These are phyloP conservation scores for Bipolaris gigantea DNA, from an alignment of 2,329 filamentous ascomycete species.

Conservation along the genomic window DNA sequence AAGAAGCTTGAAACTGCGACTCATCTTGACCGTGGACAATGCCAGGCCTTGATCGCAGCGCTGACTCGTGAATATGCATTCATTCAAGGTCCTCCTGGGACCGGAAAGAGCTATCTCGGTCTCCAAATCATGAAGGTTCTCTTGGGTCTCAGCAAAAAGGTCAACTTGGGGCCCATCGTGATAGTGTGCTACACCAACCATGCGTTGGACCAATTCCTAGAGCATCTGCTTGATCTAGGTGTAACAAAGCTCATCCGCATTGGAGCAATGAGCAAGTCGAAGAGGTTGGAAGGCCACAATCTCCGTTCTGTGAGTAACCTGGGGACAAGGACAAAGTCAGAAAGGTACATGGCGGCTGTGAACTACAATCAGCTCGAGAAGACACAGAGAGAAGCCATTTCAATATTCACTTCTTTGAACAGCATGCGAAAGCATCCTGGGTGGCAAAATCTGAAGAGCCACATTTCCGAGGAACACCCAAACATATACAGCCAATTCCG, in stretches of 20 bases:
- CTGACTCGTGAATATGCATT: slow-evolving; percentile 59
- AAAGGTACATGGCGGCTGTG: slow-evolving; percentile 13
- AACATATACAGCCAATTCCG: slow-evolving; percentile 26
- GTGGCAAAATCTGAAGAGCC: slow-evolving; percentile 22
- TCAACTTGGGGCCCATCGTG: slow-evolving; percentile 51
- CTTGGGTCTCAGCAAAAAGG: slow-evolving; percentile 47
- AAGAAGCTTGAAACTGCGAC: slow-evolving; percentile 15
- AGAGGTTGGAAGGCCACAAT: slow-evolving; percentile 54
- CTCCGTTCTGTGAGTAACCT: slow-evolving; percentile 43
- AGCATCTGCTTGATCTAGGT: slow-evolving; percentile 57
- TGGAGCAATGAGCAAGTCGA: slow-evolving; percentile 61
- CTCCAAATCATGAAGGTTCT: slow-evolving; percentile 61
- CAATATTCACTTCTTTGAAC: slow-evolving; percentile 13
- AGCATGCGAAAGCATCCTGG: slow-evolving; percentile 8
- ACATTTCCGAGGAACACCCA: slow-evolving; percentile 18
- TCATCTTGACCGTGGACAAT: slow-evolving; percentile 55
- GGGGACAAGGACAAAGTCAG: slow-evolving; percentile 25
- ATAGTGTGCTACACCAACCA: slow-evolving; percentile 55
- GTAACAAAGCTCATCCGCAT: slow-evolving; percentile 62
- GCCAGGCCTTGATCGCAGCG: slow-evolving; percentile 56
- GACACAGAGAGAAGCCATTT: slow-evolving; percentile 4
- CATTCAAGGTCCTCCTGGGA: slow-evolving; percentile 72
- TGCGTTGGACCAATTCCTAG: slow-evolving; percentile 61
- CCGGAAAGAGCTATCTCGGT: slow-evolving; percentile 67
- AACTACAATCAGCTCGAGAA: slow-evolving; percentile 21